These are phyloP conservation scores for Telopea speciosissima DNA, from an alignment of 177 flowering plant species.

Conservation along the genomic window DNA sequence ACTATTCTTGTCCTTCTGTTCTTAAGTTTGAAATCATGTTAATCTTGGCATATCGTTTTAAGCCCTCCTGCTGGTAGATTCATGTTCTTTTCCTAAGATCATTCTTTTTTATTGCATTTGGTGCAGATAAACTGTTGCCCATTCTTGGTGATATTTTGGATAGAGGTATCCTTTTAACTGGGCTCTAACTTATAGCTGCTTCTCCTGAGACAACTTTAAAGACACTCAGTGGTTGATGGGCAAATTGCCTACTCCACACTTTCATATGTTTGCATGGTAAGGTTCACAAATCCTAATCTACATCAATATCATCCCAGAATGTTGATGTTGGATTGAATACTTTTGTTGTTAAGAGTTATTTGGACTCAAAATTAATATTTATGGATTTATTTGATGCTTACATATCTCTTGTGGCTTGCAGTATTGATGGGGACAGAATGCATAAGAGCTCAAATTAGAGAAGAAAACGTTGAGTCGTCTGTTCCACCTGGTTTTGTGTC, in stretches of 20 bases:
- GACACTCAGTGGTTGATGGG: constrained; percentile 12
- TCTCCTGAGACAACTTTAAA: neutral
- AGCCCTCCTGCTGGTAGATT: neutral
- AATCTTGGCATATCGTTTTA: neutral
- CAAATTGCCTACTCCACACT: constrained; percentile 8
- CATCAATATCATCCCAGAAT: neutral
- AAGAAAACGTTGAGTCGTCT: constrained; percentile 21
- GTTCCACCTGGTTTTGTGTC: constrained; percentile 68
- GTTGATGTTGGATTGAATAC: neutral
- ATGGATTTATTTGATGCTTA: neutral
- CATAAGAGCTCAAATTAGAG: constrained; percentile 7
- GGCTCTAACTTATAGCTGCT: neutral
- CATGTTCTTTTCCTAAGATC: neutral
- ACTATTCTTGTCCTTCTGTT: no score
- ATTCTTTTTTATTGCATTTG: neutral
- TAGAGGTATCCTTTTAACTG: neutral
- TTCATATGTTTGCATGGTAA: constrained; percentile 10
- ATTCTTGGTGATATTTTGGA: neutral
- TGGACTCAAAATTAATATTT: neutral
- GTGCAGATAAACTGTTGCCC: neutral
- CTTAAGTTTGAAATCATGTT: neutral
- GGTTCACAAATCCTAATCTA: constrained; percentile 5
- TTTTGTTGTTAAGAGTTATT: neutral
- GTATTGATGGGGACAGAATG: constrained; percentile 36
- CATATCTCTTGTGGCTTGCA: constrained; percentile 8